Percentiles rank a stretch among this genome's conserved stretches.
Conservation (phyloP, 345 rosid genomes). For the Eucalyptus decipiens region DNA sequence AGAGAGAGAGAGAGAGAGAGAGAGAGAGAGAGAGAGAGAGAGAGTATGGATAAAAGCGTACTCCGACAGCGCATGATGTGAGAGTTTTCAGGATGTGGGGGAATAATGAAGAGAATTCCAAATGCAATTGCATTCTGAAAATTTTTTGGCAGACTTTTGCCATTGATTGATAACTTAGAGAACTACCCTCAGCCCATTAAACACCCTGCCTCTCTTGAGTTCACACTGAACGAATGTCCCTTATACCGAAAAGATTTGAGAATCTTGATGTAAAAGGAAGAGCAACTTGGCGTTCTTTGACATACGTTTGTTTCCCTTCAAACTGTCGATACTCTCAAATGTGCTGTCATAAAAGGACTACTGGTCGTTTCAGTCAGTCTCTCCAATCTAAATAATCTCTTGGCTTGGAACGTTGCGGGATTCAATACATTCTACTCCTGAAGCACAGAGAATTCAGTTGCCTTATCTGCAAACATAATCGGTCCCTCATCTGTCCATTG, state of each 20-base stretch:
- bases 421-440: neutral
- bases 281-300: neutral
- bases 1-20: too few species aligned
- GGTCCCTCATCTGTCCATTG: neutral
- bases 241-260: neutral
- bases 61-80: neutral
- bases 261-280: neutral
- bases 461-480: neutral
- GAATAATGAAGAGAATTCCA: neutral
- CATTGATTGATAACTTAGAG: neutral
- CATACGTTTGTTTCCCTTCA: neutral
- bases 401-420: neutral
- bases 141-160: neutral
- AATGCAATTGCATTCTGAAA: neutral
- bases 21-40: too few species aligned
- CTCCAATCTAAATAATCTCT: neutral
- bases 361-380: neutral
- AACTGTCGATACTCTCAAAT: neutral
- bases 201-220: neutral
- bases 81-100: neutral
- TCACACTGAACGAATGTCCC: neutral
- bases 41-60: neutral
- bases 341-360: neutral
- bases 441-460: neutral
- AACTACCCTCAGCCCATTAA: neutral